Base-by-base conservation (phyloP, 2,329 filamentous ascomycete species). In the Beauveria varroae region DNA sequence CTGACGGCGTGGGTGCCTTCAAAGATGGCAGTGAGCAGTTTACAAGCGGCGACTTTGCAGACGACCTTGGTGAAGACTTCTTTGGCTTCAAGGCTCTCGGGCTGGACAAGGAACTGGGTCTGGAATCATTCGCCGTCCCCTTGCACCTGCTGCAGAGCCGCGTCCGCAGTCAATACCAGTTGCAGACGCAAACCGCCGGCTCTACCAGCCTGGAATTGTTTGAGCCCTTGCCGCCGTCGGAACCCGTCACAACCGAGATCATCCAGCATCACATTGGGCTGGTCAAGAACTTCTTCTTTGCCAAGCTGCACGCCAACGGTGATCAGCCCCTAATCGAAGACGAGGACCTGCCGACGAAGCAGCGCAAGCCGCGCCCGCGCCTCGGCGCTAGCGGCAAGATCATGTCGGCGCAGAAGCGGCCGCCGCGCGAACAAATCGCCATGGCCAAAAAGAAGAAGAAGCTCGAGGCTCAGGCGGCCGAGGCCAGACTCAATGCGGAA, bases 21-120 rank as follows among this genome's bases (percentile, higher is more conserved):
- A 91, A 96, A 64, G 95, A 99, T 68, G 93, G 93, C 65, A 96
- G 92, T 73, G 95, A 99, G 65, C 95, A 98, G 71, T 99, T 98
- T 68, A 87, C 97, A 53, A 91, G 90, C 51, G 95, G 95, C 64
- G 95, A 99, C 74, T 99, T 99, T 72, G 95, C 95, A 0, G 95
- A 97, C 72, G 95, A 99, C 68, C 89, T 99, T 14, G 93, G 93
- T 64, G 95, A 99, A 78, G 95, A 99, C 76, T 99, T 97, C 83
- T 99, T 99, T 70, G 95, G 95, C 30, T 98, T 99, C 83, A 93
- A 92, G 71, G 93, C 96, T 63, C 84, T 99, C 51, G 95, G 95
- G 49, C 82, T 99, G 62, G 92, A 96, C 69, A 88, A 87, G 67
- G 95, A 99, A 72, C 89, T 98, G 71, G 93, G 93, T 20, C 81